Base-by-base conservation (phyloP, 345 rosid species). In the Bruguiera sexangula region DNA sequence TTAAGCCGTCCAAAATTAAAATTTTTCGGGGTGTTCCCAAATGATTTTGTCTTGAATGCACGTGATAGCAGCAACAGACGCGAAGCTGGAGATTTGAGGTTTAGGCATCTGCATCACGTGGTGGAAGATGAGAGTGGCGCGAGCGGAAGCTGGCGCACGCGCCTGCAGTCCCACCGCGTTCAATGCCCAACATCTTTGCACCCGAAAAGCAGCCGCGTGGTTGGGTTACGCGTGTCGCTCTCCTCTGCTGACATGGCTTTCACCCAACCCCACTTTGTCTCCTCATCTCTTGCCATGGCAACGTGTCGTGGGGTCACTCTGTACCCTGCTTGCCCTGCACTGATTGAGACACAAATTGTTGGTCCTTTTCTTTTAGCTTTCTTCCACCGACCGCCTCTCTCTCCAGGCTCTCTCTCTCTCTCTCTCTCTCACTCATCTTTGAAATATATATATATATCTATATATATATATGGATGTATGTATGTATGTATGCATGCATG, bases 261-360 rank as follows among this genome's bases (percentile, higher is more conserved):
- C 85, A 73, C 85, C 85, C 65, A 84, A 81, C 94, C 89, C 88
- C 91, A 88, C 91, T 86, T 86, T 88, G 92, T 77, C 78, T 18
- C 88, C 92, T 69, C 75, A 43, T 58, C 76, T 78, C 75, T 46
- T 73, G 81, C 86, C 80, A 75, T 77, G 83, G 78, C 76, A 82
- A 86, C 79, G 81, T 80, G 88, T 66, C 46, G 50, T 65, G 81
- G 87, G 78, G 69, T 87, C 80, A 50, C 72, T 26, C 58, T 83
- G 90, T 85, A 72, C 74, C 85, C 80, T 71, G 16, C 10, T 36
- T 2, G 1, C 78, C 80, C 73, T 32, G 75, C 92, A 83, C 34
- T 15, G 53, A 16, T 56, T 21, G 2, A 50, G 24, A 20, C 67
- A 43, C 36, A 15, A 20, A 6, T 37, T 27, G 20, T 37, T 66